Base-by-base conservation (phyloP, 352 stramenopile species). In the Phytopythium boreale region DNA sequence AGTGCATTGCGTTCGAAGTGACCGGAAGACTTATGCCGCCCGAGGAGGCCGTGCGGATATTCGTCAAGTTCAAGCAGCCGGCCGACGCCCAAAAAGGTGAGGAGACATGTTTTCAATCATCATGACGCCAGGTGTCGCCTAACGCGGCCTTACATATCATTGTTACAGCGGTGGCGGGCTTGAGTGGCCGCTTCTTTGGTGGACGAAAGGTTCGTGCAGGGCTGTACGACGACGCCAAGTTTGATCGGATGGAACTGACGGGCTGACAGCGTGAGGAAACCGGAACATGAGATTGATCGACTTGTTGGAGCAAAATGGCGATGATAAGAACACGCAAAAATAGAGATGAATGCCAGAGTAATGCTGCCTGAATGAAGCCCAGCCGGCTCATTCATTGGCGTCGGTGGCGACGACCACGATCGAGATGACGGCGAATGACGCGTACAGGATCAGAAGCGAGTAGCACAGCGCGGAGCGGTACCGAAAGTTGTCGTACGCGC, bases 151-250 rank as follows among this genome's bases (percentile, higher is more conserved):
- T 37, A 3, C 10, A 10, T 29, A 9, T 52, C 22, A 15, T 52
- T 46, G 15, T 31, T 39, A 39, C 61, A 95, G 89, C 89, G 37
- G 69, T 93, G 44, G 67, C 77, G 56, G 91, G 87, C 27, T 77
- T 97, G 60, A 90, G 94, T 63, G 84, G 85, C 9, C 80, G 91
- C 34, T 97, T 96, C 71, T 97, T 97, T 71, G 91, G 83, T 58
- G 91, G 91, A 43, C 79, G 91, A 15, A 88, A 93, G 39, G 87
- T 97, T 6, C 77, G 83, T 55, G 91, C 90, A 7, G 66, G 70
- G 29, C 89, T 89, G 37, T 97, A 89, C 64, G 88, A 97, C 50
- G 89, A 97, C 22, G 66, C 60, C 29, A 91, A 82, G 60, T 97
- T 96, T 57, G 70, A 79, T 7, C 64, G 75, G 34, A 76, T 78